Evolutionary conservation across 1,284 basidiomycete genomes (phyloP), one percentile per base, ranked within the genome.

Genomic region (Earliella scabrosa): DNA sequence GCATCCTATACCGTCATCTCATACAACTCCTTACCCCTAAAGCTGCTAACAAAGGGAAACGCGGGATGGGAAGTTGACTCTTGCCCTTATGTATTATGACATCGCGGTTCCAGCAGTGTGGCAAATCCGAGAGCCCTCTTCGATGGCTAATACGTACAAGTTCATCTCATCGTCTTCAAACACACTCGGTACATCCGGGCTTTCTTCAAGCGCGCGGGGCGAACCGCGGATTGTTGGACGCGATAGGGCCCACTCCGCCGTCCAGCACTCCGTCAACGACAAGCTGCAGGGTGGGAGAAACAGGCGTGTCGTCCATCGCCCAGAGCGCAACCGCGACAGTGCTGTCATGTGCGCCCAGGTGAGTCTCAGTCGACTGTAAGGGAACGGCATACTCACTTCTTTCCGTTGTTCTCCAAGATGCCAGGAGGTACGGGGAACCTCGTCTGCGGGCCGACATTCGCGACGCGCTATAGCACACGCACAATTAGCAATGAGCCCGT

Each of bases 351-450:
- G 18, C 39, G 7, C 13, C 3, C n/a, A 7, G 16, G 27, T 29
- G 43, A 31, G 24, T 18, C 8, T 14, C n/a, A 11, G 7, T 11
- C 31, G 23, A 18, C 10, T 16, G 23, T 27, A 10, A 24, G 4
- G 2, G 7, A 27, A 32, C 4, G 39, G 21, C 21, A 75, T n/a
- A 31, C 85, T 56, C 65, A 92, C 89, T 92, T 92, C 60, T 73
- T 71, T 27, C 89, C 90, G 26, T 75, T 76, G 63, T 88, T 89
- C 65, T 92, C 74, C 40, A 92, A 68, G 44, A 92, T 90, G 4
- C 90, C 90, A 67, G 76, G 51, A 39, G 85, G 90, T 2, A 92
- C 89, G 0, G 89, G 88, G 78, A 92, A 92, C 66, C 85, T 88
- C 36, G 79, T 75, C 66, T 92, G 90, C 14, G 90, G 90, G 11